Evolutionary conservation across 2,329 filamentous ascomycete genomes (phyloP), one percentile per base, ranked within the genome.

Genomic region (Hypoxylon sp.): DNA sequence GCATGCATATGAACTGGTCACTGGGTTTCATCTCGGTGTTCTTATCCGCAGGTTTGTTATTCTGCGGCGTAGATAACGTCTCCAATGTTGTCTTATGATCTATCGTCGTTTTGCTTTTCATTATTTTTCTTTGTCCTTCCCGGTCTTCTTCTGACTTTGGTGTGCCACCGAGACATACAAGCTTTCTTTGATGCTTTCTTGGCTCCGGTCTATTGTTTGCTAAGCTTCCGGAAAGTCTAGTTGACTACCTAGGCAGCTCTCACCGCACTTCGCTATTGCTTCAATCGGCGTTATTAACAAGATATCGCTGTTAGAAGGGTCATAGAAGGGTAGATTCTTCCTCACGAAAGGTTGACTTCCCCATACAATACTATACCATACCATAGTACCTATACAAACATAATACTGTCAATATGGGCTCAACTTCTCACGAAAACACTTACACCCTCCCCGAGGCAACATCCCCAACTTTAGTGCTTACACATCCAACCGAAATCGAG

Each of bases 401-500:
- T n/a, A 59, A 4, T 4, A 16, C 46, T 42, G 28, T 32, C 30
- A 70, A 65, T 40, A 81, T 80, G 79, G 76, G 77, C 57, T 79
- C 79, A 0, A 5, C 42, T 49, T 18, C 20, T 36, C 59, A 64
- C 20, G 18, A 44, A 22, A 48, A 57, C 64, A 4, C 22, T 40
- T 30, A 62, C 65, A 55, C 65, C 46, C 77, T 81, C 46, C 79
- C 79, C 4, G 54, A 73, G 33, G 76, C 78, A 28, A 67, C 71
- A 12, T 76, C 77, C 18, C 72, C 79, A 2, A 72, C 76, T 24
- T 78, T 87, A 2, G 69, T 80, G 61, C 84, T 92, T 67, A 78
- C 81, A 38, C 81, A 85, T 67, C 86, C 90, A 1, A 91, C 87
- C 0, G 71, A 78, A 2, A 77, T 79, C 6, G 89, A 92, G 74